Conservation (phyloP, 257 asterid species). For the Cinchona pubescens region DNA sequence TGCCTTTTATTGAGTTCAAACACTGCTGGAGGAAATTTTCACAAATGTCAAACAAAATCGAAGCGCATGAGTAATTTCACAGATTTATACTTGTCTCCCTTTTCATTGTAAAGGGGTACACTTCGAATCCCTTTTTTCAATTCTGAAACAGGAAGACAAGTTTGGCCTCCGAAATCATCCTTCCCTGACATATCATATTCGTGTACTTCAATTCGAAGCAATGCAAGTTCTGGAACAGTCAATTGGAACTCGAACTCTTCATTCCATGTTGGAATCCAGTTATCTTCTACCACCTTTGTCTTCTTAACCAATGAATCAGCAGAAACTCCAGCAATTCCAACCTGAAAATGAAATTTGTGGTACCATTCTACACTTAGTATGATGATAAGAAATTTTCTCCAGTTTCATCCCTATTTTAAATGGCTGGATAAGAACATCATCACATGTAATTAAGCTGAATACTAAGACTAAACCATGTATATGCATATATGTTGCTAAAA, state of each 20-base stretch:
- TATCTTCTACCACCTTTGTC: constrained; percentile 56
- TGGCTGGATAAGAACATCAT: not conserved
- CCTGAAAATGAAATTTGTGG: constrained; percentile 28
- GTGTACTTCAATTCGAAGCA: constrained; percentile 77
- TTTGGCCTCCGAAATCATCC: constrained; percentile 90
- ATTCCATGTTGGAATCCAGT: constrained; percentile 77
- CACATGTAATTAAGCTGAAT: not conserved
- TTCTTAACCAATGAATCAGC: constrained; percentile 47
- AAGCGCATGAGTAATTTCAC: constrained; percentile 62
- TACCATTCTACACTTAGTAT: not conserved
- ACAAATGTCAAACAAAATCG: constrained; percentile 34
- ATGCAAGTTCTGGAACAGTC: constrained; percentile 65
- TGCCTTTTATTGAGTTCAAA: not conserved
- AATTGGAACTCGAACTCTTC: constrained; percentile 62
- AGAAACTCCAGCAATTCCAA: constrained; percentile 74
- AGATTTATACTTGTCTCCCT: constrained; percentile 66
- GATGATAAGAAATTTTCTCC: not conserved
- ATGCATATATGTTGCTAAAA: not conserved
- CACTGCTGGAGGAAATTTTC: not conserved
- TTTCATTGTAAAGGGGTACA: constrained; percentile 49
- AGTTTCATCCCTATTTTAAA: not conserved
- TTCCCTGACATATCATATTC: constrained; percentile 66
- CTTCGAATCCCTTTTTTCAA: constrained; percentile 65
- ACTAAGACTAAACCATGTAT: not conserved
- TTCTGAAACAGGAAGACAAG: constrained; percentile 78